Conservation (phyloP, 176 grass and related monocot species). For the Carex cristatella region DNA sequence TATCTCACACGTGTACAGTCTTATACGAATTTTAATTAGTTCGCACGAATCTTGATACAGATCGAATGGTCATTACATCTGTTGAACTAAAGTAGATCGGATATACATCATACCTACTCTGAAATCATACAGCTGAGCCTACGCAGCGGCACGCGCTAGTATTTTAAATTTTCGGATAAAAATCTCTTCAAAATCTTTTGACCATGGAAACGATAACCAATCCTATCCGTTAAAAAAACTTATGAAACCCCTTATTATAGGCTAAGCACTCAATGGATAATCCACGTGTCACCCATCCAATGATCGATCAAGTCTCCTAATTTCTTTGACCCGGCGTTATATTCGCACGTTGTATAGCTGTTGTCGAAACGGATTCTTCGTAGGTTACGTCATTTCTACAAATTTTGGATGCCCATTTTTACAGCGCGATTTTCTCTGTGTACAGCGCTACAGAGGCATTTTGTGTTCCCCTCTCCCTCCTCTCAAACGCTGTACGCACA, state of each 20-base stretch:
- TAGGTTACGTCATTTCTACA: not conserved
- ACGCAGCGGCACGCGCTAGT: not conserved
- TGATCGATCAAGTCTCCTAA: not conserved
- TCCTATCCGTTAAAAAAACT: not conserved
- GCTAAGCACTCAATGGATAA: too few relatives aligned
- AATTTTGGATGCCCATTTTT: not conserved
- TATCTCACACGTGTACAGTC: too few relatives aligned
- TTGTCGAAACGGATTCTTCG: not conserved
- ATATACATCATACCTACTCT: too few relatives aligned
- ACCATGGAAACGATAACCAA: not conserved
- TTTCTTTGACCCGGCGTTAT: not conserved
- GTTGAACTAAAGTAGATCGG: too few relatives aligned
- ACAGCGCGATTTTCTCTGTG: too few relatives aligned
- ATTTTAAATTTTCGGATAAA: conserved; percentile 18
- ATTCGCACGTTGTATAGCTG: not conserved
- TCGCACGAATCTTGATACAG: too few relatives aligned
- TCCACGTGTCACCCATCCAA: conserved; percentile 13
- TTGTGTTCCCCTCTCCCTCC: too few relatives aligned
- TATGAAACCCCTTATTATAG: not conserved
- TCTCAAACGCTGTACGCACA: too few relatives aligned
- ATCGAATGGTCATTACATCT: too few relatives aligned
- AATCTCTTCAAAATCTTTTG: not conserved
- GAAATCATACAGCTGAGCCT: too few relatives aligned
- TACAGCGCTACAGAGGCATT: too few relatives aligned
- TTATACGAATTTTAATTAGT: too few relatives aligned